phyloP scores from a whole-genome alignment of 2,329 filamentous ascomycete species.

The Pseudonectria foliicola region DNA sequence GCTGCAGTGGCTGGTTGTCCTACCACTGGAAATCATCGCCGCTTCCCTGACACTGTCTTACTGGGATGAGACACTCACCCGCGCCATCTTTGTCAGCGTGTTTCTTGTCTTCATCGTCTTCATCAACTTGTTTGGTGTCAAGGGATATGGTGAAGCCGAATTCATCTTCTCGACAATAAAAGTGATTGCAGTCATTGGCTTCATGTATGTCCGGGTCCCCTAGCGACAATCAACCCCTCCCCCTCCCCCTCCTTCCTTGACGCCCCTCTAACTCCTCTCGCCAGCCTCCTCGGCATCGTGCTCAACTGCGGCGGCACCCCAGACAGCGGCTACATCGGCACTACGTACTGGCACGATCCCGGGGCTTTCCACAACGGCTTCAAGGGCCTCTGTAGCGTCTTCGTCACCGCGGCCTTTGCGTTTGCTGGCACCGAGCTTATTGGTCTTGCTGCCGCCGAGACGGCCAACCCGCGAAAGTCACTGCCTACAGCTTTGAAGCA shows the following conservation, averaged over 20 bases:
- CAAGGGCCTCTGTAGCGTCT: constrained; percentile 73
- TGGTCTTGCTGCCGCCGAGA: constrained; percentile 70
- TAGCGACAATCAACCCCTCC: no score
- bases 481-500: constrained; percentile 85
- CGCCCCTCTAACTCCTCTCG: constrained; percentile 8
- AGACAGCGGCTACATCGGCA: constrained; percentile 70
- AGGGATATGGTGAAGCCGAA: constrained; percentile 83
- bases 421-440: constrained; percentile 72
- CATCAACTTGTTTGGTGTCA: constrained; percentile 86
- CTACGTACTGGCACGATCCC: constrained; percentile 66
- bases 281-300: constrained; percentile 73
- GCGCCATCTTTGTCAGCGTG: constrained; percentile 72
- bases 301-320: constrained; percentile 77
- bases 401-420: constrained; percentile 69
- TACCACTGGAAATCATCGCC: constrained; percentile 82
- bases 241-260: neutral
- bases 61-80: constrained; percentile 60
- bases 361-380: constrained; percentile 83
- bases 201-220: constrained; percentile 70
- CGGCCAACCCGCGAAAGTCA: constrained; percentile 71
- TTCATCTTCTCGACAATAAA: constrained; percentile 85
- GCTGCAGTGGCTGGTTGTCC: constrained; percentile 75
- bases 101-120: constrained; percentile 69
- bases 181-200: constrained; percentile 76
- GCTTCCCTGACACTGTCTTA: constrained; percentile 78